Evolutionary conservation across 192 early-diverging fungal species (phyloP).

Genomic region (Dissophora globulifera): DNA sequence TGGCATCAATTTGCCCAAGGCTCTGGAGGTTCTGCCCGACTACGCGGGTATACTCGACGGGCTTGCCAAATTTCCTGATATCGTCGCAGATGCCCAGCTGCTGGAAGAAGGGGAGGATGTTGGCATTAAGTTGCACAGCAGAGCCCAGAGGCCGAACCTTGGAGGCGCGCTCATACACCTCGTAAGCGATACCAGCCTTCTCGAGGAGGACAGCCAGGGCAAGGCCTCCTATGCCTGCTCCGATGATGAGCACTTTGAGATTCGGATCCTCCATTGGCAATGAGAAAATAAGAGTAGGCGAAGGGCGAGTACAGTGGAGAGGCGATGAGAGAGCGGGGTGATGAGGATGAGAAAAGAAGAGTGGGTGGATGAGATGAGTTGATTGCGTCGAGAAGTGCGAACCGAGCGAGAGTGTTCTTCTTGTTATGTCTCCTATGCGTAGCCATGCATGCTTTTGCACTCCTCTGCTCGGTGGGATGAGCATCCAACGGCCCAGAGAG

Average conservation of each 20-base stretch:
- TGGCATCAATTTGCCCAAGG: background rate
- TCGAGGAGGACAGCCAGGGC: slow-evolving; percentile 20
- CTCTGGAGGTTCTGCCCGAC: background rate
- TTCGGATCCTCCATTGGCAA: background rate
- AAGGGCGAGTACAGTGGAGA: background rate
- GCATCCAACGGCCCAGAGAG: too few species aligned
- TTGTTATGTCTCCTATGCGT: too few species aligned
- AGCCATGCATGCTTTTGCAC: too few species aligned
- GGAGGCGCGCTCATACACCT: slow-evolving; percentile 25
- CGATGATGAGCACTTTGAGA: slow-evolving; percentile 25
- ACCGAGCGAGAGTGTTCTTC: too few species aligned
- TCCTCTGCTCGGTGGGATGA: too few species aligned
- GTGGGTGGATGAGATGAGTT: background rate
- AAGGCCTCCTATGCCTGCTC: slow-evolving; percentile 31
- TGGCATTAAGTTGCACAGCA: background rate
- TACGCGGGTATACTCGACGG: background rate
- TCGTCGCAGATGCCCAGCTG: background rate
- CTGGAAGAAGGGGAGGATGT: background rate
- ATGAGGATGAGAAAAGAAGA: background rate
- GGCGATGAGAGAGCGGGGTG: background rate
- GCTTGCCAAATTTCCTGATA: background rate
- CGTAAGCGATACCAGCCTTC: slow-evolving; percentile 21
- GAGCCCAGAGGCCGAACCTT: slow-evolving; percentile 4
- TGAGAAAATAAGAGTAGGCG: background rate
- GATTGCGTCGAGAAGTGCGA: background rate